Conservation (phyloP, 2,329 filamentous ascomycete species). For the Diplodia corticola region DNA sequence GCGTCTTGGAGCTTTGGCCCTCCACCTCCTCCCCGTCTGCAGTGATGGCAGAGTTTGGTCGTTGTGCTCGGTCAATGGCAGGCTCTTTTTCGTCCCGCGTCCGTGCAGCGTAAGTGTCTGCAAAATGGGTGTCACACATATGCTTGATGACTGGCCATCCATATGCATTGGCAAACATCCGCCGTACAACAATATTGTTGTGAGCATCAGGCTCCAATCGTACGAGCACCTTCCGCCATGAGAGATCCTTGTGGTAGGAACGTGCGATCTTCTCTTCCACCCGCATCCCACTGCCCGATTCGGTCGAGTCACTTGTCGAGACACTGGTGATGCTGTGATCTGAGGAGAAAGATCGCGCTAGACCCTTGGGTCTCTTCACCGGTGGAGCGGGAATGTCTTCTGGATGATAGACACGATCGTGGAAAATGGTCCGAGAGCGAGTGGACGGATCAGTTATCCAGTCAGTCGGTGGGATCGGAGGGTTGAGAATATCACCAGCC, state of each 20-base stretch:
- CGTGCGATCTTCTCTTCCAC: constrained; percentile 98
- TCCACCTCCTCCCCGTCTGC: constrained; percentile 67
- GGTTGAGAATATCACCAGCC: constrained; percentile 87
- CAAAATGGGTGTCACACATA: constrained; percentile 91
- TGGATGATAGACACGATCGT: constrained; percentile 93
- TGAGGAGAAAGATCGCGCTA: constrained; percentile 41
- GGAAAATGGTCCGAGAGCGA: constrained; percentile 88
- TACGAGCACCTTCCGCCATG: constrained; percentile 96
- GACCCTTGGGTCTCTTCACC: constrained; percentile 39
- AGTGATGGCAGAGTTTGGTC: constrained; percentile 56
- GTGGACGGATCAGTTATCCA: constrained; percentile 82
- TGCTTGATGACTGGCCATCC: constrained; percentile 98
- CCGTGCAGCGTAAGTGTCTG: constrained; percentile 66
- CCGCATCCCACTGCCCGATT: constrained; percentile 64
- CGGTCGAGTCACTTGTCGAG: constrained; percentile 20
- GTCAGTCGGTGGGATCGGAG: constrained; percentile 76
- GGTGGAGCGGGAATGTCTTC: constrained; percentile 86
- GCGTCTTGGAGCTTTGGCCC: constrained; percentile 40
- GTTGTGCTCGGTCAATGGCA: constrained; percentile 68
- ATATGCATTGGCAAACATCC: constrained; percentile 96
- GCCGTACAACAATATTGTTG: constrained; percentile 95
- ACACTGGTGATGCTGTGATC: constrained; percentile 33
- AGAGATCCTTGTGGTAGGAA: constrained; percentile 86
- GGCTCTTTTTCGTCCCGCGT: constrained; percentile 68
- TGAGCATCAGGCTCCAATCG: constrained; percentile 95